Evolutionary conservation across 1,284 basidiomycete species (phyloP), one percentile per base, ranked within the genome.

Genomic region (Ceratobasidium sp.): DNA sequence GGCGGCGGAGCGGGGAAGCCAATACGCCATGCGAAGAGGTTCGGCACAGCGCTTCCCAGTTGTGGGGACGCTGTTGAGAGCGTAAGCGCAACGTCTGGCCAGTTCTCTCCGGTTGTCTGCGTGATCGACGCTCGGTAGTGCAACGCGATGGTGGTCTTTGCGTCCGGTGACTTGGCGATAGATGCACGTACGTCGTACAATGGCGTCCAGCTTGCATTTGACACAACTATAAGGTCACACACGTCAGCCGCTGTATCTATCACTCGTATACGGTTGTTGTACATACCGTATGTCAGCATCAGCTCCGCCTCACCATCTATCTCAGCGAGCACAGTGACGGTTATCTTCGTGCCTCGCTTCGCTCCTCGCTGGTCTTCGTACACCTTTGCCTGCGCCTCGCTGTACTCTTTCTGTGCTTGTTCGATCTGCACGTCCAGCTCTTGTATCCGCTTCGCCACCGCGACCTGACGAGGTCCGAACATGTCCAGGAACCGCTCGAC

Each of bases 101-200:
- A 82, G 44, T 81, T 78, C 48, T 82, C 82, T 5, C 81, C 81
- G 2, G 81, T 82, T 9, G 77, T 67, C 59, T 82, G 82, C 1
- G 77, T 69, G 56, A 83, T 81, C 23, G 79, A 80, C 1, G 82
- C 81, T 57, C 81, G 79, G 62, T 83, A 83, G 28, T 82, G 79
- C n/a, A 83, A 54, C 2, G 73, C 48, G 23, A 82, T 74, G n/a
- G 74, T 67, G 17, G 78, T 75, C 59, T 28, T n/a, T 4, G 46
- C 54, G 26, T 71, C 77, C 1, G 38, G 85, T 85, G 20, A 70
- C 33, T 66, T 64, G 38, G 78, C 78, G 33, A 82, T 78, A 4
- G 65, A 71, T 15, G 82, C 82, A 28, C 82, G 80, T 13, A 83
- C 64, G 73, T 82, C 82, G 56, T 82, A 83, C 6, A 81, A 77